Percentiles rank a stretch among this genome's conserved stretches.
Conservation (phyloP, 495 filamentous ascomycete species). For the Entonaema liquescens region DNA sequence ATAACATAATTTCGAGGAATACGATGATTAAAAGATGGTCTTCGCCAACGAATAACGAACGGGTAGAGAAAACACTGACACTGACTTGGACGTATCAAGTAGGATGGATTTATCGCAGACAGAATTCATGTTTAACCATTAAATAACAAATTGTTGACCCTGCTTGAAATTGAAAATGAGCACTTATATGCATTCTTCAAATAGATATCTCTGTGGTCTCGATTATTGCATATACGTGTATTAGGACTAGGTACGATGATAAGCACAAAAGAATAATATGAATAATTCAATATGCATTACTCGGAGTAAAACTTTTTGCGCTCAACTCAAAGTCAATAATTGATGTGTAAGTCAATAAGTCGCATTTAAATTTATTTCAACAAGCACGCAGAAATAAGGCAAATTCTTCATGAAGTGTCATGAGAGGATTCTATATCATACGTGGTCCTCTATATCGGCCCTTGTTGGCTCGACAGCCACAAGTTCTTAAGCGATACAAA, state of each 20-base stretch:
- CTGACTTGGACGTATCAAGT: no score
- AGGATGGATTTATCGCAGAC: no score
- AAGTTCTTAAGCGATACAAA: constrained; percentile 35
- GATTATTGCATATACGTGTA: background rate
- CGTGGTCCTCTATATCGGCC: constrained; percentile 32
- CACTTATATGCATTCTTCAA: no score
- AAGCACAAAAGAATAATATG: background rate
- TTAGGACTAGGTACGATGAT: background rate
- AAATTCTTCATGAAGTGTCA: constrained; percentile 13
- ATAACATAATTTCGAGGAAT: no score
- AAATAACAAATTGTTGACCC: no score
- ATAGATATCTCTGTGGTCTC: background rate
- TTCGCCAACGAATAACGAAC: no score
- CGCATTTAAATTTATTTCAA: background rate
- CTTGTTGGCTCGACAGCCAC: constrained; percentile 18
- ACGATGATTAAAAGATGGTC: no score
- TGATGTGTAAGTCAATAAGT: background rate
- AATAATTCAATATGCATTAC: background rate
- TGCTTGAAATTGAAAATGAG: background rate
- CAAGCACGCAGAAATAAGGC: background rate
- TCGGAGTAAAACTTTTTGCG: background rate
- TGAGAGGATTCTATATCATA: constrained; percentile 39
- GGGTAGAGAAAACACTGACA: no score
- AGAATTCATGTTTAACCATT: no score
- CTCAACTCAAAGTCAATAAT: background rate